These are phyloP conservation scores for Rubus idaeus DNA, from an alignment of 306 rosid species.

Conservation along the genomic window DNA sequence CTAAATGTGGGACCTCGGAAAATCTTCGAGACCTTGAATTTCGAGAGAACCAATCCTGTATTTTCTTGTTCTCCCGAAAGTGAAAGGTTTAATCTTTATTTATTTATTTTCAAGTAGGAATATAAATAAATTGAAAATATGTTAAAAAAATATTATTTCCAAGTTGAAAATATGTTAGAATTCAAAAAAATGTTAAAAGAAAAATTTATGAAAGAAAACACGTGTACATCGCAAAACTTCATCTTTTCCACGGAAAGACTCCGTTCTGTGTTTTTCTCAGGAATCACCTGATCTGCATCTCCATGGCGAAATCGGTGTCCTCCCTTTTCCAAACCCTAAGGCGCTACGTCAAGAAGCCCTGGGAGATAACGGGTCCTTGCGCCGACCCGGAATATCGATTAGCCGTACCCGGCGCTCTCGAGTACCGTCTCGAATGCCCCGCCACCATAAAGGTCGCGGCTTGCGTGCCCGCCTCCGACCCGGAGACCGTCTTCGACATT, in stretches of 20 bases:
- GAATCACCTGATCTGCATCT: neutral
- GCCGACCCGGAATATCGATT: slow-evolving; percentile 68
- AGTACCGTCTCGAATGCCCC: slow-evolving; percentile 77
- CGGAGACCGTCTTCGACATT: slow-evolving; percentile 85
- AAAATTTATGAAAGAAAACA: neutral
- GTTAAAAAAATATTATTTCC: no score
- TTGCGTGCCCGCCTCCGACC: slow-evolving; percentile 62
- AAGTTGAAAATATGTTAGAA: no score
- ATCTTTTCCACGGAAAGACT: neutral
- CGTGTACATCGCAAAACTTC: neutral
- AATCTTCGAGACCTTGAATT: no score
- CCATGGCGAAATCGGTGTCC: slow-evolving; percentile 36
- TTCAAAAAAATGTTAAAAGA: neutral
- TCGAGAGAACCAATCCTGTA: no score
- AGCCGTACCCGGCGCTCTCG: slow-evolving; percentile 62
- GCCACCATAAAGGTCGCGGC: slow-evolving; percentile 54
- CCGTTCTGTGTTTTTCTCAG: no score
- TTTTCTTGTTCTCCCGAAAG: no score
- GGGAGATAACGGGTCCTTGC: slow-evolving; percentile 96
- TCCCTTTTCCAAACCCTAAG: slow-evolving; percentile 52
- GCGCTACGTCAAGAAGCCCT: slow-evolving; percentile 81
- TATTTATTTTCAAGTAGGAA: no score
- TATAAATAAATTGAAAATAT: no score
- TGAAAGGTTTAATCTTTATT: no score
- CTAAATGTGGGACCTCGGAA: no score